These are phyloP conservation scores for Parathielavia hyrcaniae DNA, from an alignment of 495 filamentous ascomycete species.

Conservation along the genomic window DNA sequence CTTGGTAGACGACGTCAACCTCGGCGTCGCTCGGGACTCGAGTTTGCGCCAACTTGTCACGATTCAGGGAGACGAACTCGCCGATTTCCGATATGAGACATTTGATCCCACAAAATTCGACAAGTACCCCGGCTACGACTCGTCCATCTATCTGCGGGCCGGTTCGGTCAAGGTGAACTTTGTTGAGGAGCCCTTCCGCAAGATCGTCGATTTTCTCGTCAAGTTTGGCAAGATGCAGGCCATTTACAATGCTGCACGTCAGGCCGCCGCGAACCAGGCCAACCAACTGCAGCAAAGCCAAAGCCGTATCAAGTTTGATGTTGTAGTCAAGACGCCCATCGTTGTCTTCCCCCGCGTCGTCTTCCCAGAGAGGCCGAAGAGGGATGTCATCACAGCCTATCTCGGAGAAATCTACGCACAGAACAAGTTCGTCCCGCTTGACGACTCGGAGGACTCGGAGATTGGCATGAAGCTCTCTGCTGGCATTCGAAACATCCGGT, in stretches of 20 bases:
- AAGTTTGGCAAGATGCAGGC: slow-evolving; percentile 99
- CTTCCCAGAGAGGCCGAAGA: slow-evolving; percentile 48
- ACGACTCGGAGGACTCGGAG: slow-evolving; percentile 60
- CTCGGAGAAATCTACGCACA: slow-evolving; percentile 95
- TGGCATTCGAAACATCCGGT: slow-evolving; percentile 82
- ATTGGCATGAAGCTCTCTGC: slow-evolving; percentile 85
- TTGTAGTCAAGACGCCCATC: slow-evolving; percentile 89
- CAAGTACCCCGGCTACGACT: slow-evolving; percentile 89
- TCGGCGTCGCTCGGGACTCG: slow-evolving; percentile 74
- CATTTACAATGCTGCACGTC: slow-evolving; percentile 93
- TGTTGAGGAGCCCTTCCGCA: slow-evolving; percentile 91
- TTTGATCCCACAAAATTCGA: slow-evolving; percentile 66
- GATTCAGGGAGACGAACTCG: slow-evolving; percentile 90
- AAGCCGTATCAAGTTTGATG: slow-evolving; percentile 85
- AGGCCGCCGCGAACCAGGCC: slow-evolving; percentile 91
- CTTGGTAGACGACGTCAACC: slow-evolving; percentile 88
- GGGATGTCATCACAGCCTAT: slow-evolving; percentile 85
- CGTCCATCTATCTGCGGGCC: slow-evolving; percentile 77
- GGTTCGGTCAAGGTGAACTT: slow-evolving; percentile 96
- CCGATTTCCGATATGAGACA: slow-evolving; percentile 97
- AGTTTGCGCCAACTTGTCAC: slow-evolving; percentile 80
- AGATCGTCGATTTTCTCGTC: slow-evolving; percentile 94
- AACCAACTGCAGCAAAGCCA: slow-evolving; percentile 86
- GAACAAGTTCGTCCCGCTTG: slow-evolving; percentile 79
- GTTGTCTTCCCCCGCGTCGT: slow-evolving; percentile 82